Base-by-base conservation (phyloP, 305 asterid species). In the Fraxinus paxiana region DNA sequence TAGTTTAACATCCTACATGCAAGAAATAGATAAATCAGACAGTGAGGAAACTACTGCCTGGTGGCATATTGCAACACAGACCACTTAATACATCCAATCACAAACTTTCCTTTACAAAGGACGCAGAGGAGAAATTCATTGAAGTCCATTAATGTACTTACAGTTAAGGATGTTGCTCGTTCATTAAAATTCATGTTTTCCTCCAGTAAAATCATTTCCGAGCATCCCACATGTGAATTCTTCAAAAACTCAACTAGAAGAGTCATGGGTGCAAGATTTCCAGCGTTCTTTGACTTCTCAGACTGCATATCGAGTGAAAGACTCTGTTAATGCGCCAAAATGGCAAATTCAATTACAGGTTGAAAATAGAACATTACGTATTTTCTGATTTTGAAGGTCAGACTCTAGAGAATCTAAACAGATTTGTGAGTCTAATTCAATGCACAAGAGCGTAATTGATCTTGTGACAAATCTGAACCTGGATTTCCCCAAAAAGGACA, bases 241-340 rank as follows among this genome's bases (percentile, higher is more conserved):
- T 82, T 89, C 46, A 95, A 80, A 80, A 89, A 90, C 37, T 91
- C 92, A n/a, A 90, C 78, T 74, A 93, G 76, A 82, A 87, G 90
- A 81, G 90, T 85, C 6, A 87, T 86, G 1, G 97, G 86, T 69
- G 97, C 90, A 73, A 86, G 81, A 84, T 90, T 87, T 87, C 99
- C 99, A 81, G 92, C 88, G 81, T 90, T 92, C 89, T 90, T 95
- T 74, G 98, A 95, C 90, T 92, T 95, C 85, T 90, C 97, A 13
- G 98, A 93, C 98, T 92, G 93, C 89, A 86, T 61, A 81, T 69
- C 81, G 63, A 37, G 79, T 10, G 63, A 74, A 76, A 46, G 83
- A 84, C 72, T 73, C 28, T 4, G 80, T 43, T 26, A 82, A 18
- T 38, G 73, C 63, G 63, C 8, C 34, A 81, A 33, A 38, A 78